These are phyloP conservation scores for Cordyceps militaris DNA, from an alignment of 2,329 filamentous ascomycete species.

Conservation along the genomic window DNA sequence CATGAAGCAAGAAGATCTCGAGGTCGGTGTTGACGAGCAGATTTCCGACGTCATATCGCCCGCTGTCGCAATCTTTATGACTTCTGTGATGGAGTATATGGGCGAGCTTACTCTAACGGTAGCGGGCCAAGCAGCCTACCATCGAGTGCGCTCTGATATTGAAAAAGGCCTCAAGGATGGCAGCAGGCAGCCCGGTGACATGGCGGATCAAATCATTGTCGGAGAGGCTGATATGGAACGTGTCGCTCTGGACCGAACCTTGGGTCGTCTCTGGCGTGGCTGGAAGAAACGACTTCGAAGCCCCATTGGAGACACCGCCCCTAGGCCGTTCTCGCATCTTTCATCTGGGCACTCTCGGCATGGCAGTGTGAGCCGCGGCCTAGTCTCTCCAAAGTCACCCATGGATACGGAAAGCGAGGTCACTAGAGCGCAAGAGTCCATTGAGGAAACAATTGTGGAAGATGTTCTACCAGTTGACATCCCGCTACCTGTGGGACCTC, in stretches of 20 bases:
- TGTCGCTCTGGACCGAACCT: slow-evolving; percentile 77
- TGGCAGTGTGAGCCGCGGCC: slow-evolving; percentile 32
- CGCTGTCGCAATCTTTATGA: slow-evolving; percentile 90
- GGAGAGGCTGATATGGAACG: slow-evolving; percentile 91
- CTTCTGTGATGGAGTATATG: slow-evolving; percentile 88
- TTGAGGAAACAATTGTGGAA: slow-evolving; percentile 19
- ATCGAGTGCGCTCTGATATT: slow-evolving; percentile 52
- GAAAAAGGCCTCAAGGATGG: slow-evolving; percentile 53
- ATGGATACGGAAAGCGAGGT: slow-evolving; percentile 12
- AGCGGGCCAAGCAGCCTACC: slow-evolving; percentile 75
- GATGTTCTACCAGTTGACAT: slow-evolving; percentile 37
- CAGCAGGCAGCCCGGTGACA: slow-evolving; percentile 36
- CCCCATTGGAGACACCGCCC: slow-evolving; percentile 40
- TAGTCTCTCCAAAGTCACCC: slow-evolving; percentile 25
- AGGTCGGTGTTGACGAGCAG: slow-evolving; percentile 48
- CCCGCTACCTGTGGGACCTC: slow-evolving; percentile 59
- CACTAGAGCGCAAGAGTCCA: slow-evolving; percentile 15
- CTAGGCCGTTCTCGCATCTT: slow-evolving; percentile 43
- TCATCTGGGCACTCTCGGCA: slow-evolving; percentile 27
- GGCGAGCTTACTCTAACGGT: slow-evolving; percentile 87
- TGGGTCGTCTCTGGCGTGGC: slow-evolving; percentile 85
- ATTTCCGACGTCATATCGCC: slow-evolving; percentile 71
- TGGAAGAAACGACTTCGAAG: slow-evolving; percentile 83
- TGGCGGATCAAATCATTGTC: slow-evolving; percentile 66
- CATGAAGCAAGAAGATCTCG: slow-evolving; percentile 71